Evolutionary conservation across 225 moss, liverwort and hornwort genomes (phyloP).

Genomic region (Climacium dendroides): DNA sequence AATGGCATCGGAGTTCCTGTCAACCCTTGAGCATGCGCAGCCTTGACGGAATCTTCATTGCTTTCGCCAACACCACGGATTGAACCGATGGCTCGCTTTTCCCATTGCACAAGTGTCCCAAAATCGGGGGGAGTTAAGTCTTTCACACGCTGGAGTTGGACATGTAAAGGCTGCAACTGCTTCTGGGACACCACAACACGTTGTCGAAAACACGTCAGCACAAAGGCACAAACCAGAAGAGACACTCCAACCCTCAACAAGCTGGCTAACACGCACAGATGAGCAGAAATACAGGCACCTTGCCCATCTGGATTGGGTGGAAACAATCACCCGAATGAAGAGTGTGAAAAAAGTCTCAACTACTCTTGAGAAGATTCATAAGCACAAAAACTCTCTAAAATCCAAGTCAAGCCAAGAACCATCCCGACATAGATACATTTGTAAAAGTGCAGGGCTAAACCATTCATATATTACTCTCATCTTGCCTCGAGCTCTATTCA

Average conservation of each 20-base stretch:
- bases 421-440: neutral
- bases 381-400: neutral
- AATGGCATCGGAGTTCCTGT: constrained; percentile 93
- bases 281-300: neutral
- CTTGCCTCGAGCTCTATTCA: neutral
- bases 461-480: neutral
- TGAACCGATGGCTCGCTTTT: constrained; percentile 83
- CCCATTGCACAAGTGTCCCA: constrained; percentile 89
- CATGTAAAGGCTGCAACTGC: constrained; percentile 69
- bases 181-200: constrained; percentile 54
- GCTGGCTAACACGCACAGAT: neutral
- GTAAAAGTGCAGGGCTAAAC: neutral
- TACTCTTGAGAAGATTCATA: neutral
- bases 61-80: constrained; percentile 54
- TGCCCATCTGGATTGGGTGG: neutral
- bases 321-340: neutral
- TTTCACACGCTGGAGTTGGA: constrained; percentile 78
- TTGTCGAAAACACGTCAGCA: neutral
- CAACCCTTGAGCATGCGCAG: constrained; percentile 76
- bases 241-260: neutral
- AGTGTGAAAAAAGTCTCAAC: neutral
- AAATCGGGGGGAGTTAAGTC: constrained; percentile 87
- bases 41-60: constrained; percentile 47
- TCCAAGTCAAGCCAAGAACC: neutral
- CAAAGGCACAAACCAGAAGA: neutral